Conservation (phyloP, 768 basidiomycete species). For the Pleurotus sapidus region DNA sequence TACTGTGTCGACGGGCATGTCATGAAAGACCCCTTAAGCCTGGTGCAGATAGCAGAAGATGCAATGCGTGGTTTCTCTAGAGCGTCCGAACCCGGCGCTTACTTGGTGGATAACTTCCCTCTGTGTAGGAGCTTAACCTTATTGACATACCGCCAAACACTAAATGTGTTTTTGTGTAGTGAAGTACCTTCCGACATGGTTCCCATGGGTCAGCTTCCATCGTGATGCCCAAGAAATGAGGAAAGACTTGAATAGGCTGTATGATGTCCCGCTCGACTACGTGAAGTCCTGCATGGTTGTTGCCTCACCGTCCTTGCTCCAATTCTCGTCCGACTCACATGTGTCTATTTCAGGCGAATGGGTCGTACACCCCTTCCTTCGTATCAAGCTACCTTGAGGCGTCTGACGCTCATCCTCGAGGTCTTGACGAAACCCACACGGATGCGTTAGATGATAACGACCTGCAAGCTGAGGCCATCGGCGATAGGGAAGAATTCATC, state of each 20-base stretch:
- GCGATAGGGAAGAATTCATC: conserved; percentile 23
- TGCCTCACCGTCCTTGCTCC: neutral
- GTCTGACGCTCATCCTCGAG: neutral
- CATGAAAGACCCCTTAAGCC: conserved; percentile 14
- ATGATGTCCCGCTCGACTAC: conserved; percentile 24
- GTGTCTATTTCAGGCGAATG: conserved; percentile 11
- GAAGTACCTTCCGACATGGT: conserved; percentile 26
- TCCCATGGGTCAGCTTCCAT: conserved; percentile 27
- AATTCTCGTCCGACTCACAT: neutral
- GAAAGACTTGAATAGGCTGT: conserved; percentile 22
- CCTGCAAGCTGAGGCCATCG: neutral
- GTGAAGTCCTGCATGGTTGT: conserved; percentile 24
- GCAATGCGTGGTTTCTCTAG: conserved; percentile 29
- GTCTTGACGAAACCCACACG: neutral
- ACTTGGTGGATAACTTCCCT: conserved; percentile 27
- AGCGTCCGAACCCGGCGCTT: conserved; percentile 29
- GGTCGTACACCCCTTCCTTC: conserved; percentile 16
- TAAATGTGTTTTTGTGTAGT: conserved; percentile 15
- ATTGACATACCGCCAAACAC: neutral
- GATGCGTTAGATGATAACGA: conserved; percentile 10
- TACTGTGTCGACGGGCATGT: conserved; percentile 15
- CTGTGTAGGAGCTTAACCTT: conserved; percentile 15
- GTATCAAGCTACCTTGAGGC: conserved; percentile 17
- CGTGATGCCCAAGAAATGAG: conserved; percentile 19
- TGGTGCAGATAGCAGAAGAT: conserved; percentile 29